Base-by-base conservation (phyloP, 176 grass and related monocot genomes). In the Cymbopogon citratus region DNA sequence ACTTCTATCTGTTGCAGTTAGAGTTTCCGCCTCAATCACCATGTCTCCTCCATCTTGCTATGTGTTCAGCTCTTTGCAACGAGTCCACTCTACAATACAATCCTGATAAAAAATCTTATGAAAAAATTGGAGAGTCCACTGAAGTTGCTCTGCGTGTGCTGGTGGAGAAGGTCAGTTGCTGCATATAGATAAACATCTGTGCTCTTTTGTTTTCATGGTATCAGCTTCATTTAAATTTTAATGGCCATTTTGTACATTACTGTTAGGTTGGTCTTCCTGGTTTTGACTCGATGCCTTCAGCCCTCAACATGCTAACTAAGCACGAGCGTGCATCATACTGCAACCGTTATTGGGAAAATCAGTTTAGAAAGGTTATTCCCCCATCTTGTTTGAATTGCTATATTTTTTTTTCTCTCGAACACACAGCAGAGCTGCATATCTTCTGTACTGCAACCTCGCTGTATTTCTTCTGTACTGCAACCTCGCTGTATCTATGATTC, bases 211-310 rank as follows among this genome's bases (percentile, higher is more conserved):
- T 62, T 90, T 56, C 24, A 21, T 16, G 5, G 39, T 65, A 28
- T 40, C 19, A 67, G 59, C 49, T 34, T 66, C 25, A 45, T 67
- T 70, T 52, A 49, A 89, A 75, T 51, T 78, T 81, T 63, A 49
- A 89, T 80, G 76, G 46, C 77, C 16, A n/a, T 66, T 66, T 51
- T 80, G 33, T 75, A 61, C 5, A 45, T 40, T 36, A 71, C 71
- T 84, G 6, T 87, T 86, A 98, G 96, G 96, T 98, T 49, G 96
- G 96, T 64, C 96, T 98, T 86, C 96, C 96, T 84, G 96, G 96
- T 84, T 98, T 98, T 95, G 92, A 98, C 86, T 95, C 96, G 63
- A 98, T 98, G 96, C 96, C 92, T 80, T 93, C 92, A 64, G 92
- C 96, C 73, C 77, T 99, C 52, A 99, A 91, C 81, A 93, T 99